These are phyloP conservation scores for Draba incana DNA, from an alignment of 345 rosid genomes.

Conservation along the genomic window DNA sequence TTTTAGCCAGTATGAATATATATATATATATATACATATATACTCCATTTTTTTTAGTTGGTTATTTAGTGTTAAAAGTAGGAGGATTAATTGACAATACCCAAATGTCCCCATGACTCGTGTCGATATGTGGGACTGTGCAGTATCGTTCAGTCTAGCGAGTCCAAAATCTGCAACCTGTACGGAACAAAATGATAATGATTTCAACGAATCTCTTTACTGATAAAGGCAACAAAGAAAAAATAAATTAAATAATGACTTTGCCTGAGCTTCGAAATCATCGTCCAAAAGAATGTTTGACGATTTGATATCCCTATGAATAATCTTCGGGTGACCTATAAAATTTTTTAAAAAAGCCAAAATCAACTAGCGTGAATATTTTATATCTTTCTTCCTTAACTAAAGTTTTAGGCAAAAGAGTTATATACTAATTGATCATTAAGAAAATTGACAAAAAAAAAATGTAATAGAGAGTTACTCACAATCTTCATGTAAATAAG, in stretches of 20 bases:
- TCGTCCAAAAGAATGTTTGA: conserved; percentile 70
- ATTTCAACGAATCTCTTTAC: not conserved
- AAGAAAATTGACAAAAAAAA: not conserved
- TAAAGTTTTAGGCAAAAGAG: not conserved
- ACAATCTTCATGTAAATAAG: conserved; percentile 83
- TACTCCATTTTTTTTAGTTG: no score
- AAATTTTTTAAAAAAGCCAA: not conserved
- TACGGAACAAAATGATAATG: conserved; percentile 20
- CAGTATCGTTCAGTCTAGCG: conserved; percentile 76
- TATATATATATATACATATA: no score
- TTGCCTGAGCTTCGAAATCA: conserved; percentile 57
- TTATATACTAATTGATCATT: not conserved
- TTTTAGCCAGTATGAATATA: no score
- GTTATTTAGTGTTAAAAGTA: not conserved
- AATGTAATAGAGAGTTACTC: conserved; percentile 28
- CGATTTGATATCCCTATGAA: conserved; percentile 79
- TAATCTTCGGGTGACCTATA: conserved; percentile 67
- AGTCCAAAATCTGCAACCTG: conserved; percentile 99
- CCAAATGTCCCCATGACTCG: conserved; percentile 99
- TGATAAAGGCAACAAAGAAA: not conserved
- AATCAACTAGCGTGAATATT: not conserved
- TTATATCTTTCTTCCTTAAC: not conserved
- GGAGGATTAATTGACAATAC: conserved; percentile 48
- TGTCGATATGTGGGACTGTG: conserved; percentile 89
- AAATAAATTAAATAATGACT: conserved; percentile 15